Conservation (phyloP, 345 rosid species). For the Syzygium grande region DNA sequence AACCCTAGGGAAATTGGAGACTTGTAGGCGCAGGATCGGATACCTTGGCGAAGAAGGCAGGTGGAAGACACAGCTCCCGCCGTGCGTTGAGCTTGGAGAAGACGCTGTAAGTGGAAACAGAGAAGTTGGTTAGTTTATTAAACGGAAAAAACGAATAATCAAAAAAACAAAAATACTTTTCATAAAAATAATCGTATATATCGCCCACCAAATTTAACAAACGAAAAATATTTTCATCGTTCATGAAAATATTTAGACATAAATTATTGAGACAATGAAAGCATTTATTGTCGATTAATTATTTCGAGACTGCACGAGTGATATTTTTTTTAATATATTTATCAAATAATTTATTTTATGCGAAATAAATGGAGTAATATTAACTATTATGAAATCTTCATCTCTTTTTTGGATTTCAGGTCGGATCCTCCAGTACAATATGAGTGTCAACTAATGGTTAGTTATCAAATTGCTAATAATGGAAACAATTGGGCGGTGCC, state of each 20-base stretch:
- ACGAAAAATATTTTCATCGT: neutral
- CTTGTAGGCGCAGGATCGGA: neutral
- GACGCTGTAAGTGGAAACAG: neutral
- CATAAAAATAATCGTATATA: neutral
- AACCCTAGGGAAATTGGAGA: neutral
- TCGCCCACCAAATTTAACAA: neutral
- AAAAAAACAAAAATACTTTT: neutral
- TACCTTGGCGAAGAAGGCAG: neutral
- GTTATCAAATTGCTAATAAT: neutral
- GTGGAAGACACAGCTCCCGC: neutral
- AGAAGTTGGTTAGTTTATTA: neutral
- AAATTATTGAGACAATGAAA: neutral
- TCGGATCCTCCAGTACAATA: neutral
- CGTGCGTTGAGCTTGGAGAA: too few species aligned
- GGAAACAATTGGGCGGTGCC: neutral
- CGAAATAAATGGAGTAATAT: neutral
- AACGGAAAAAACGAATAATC: neutral
- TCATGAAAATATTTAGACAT: neutral
- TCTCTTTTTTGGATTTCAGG: neutral
- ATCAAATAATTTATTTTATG: neutral
- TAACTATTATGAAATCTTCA: rapidly evolving
- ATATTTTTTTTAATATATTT: neutral
- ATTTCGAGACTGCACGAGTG: too few species aligned
- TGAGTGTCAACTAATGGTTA: neutral
- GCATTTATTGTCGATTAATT: too few species aligned